Evolutionary conservation across 495 filamentous ascomycete species (phyloP), one percentile per base, ranked within the genome.

Genomic region (Lentithecium fluviatile): DNA sequence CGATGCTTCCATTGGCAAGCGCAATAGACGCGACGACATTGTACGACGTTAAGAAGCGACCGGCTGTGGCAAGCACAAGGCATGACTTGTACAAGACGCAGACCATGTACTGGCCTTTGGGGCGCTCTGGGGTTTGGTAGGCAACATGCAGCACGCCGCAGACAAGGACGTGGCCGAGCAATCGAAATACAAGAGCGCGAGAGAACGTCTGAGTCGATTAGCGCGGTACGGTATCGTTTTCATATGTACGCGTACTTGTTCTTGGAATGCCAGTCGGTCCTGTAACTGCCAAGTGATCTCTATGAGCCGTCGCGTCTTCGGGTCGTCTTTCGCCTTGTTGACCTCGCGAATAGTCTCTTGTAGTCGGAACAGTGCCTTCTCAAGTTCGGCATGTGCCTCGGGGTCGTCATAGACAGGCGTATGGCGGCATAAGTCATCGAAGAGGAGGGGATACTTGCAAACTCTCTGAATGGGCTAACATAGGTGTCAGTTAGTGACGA

Each of bases 381-480:
- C 82, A 23, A 97, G 84, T 45, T 88, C 86, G 71, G 85, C 81
- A 75, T 95, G 85, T 10, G 89, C 85, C 49, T 83, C 82, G 13
- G 89, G 89, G 68, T 90, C 92, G 66, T 97, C 93, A 59, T 83
- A 84, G 6, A 88, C 87, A 13, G 89, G 88, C 0, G 91, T 97
- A 61, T 88, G 78, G 64, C 86, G 89, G 56, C 89, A 78, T 37
- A 98, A 77, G 57, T 96, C 90, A 5, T 84, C 79, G 52, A 97
- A 89, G 20, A 98, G 78, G 34, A 98, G 80, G 10, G 89, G 89
- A 74, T 98, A 98, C 76, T 88, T 91, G 80, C 89, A 95, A 13
- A 97, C 82, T 34, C 94, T 82, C 77, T 98, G 94, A 54, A 96
- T 90, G 0, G 94, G 94, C 94, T 96, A 66, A 29, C 23, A n/a